These are phyloP conservation scores for Eucalyptus cloeziana DNA, from an alignment of 345 rosid genomes.

Conservation along the genomic window DNA sequence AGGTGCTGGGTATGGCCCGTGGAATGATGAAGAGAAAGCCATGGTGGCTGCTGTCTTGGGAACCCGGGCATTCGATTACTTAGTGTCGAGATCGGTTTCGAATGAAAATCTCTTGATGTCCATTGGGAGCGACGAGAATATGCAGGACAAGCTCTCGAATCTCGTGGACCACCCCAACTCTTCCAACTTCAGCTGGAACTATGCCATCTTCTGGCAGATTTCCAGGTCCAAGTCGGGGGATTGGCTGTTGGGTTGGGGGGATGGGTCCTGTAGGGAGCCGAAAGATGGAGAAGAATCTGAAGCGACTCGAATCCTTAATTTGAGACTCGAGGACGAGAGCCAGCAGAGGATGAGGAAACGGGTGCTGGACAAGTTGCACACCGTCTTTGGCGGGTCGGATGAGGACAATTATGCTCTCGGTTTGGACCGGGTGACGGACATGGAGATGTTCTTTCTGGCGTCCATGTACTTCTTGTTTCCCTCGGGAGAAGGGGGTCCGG, in stretches of 20 bases:
- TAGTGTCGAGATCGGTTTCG: constrained; percentile 49
- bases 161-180: constrained; percentile 71
- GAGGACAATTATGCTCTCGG: constrained; percentile 78
- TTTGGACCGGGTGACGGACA: constrained; percentile 84
- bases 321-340: constrained; percentile 37
- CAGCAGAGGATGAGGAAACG: constrained; percentile 84
- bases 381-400: constrained; percentile 73
- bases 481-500: constrained; percentile 83
- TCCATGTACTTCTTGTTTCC: constrained; percentile 98
- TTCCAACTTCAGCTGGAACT: constrained; percentile 92
- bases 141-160: constrained; percentile 84
- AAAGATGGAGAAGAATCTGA: constrained; percentile 65
- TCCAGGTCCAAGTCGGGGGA: constrained; percentile 80
- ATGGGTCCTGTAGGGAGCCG: constrained; percentile 92
- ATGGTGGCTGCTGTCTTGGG: constrained; percentile 69
- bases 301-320: constrained; percentile 10
- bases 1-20: constrained; percentile 38
- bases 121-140: constrained; percentile 52
- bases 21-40: constrained; percentile 78
- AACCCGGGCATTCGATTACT: constrained; percentile 60
- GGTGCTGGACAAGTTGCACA: constrained; percentile 79
- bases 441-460: constrained; percentile 86
- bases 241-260: constrained; percentile 96
- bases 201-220: constrained; percentile 92
- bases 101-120: constrained; percentile 53